phyloP scores from a whole-genome alignment of 208 protist species.

The Crithidia fasciculata region DNA sequence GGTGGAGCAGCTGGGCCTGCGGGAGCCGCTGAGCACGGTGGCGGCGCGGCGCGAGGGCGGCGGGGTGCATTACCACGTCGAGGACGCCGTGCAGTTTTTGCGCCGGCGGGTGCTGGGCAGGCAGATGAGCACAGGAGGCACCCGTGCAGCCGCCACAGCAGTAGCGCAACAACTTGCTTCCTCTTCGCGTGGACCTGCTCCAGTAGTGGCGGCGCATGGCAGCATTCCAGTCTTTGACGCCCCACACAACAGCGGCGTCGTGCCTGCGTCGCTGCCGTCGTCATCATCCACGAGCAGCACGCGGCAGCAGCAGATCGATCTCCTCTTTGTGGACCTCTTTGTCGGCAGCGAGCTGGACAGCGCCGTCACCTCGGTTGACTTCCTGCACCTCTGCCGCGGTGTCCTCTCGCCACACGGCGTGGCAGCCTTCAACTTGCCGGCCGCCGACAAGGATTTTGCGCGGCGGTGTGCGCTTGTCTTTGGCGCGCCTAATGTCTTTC shows the following conservation, averaged over 20 bases:
- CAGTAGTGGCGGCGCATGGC: slow-evolving; percentile 1
- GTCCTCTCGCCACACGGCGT: slow-evolving; percentile 70
- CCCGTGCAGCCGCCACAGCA: background rate
- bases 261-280: background rate
- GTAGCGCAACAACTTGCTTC: background rate
- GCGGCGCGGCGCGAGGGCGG: slow-evolving; percentile 25
- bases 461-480: slow-evolving; percentile 57
- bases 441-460: slow-evolving; percentile 57
- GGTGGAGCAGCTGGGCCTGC: slow-evolving; percentile 76
- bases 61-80: slow-evolving; percentile 44
- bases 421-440: slow-evolving; percentile 82
- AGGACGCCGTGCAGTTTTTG: slow-evolving; percentile 56
- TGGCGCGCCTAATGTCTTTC: slow-evolving; percentile 70
- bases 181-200: too few species aligned
- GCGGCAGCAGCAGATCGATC: slow-evolving; percentile 53
- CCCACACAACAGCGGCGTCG: background rate
- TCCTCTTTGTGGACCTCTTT: slow-evolving; percentile 88
- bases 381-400: slow-evolving; percentile 57
- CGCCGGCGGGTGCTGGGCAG: background rate
- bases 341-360: slow-evolving; percentile 65
- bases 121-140: background rate
- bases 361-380: slow-evolving; percentile 48
- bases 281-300: slow-evolving; percentile 16
- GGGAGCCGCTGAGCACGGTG: slow-evolving; percentile 44
- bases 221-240: slow-evolving; percentile 16